Percentiles rank a stretch among this genome's conserved stretches.
These are phyloP conservation scores for Magnolia kwangsiensis DNA, from an alignment of 164 flowering plant species.

Conservation along the genomic window DNA sequence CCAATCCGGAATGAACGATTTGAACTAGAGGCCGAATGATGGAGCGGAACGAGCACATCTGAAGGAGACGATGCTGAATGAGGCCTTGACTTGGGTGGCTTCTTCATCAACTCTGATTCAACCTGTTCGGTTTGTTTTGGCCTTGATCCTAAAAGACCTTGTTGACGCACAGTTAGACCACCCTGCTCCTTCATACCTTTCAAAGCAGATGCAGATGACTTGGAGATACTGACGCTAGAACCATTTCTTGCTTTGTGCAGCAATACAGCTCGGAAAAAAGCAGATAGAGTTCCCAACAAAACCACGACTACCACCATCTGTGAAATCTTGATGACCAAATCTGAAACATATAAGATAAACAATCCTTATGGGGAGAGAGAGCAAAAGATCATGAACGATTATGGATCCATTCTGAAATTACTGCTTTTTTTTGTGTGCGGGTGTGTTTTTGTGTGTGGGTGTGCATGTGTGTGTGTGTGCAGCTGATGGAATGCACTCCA, in stretches of 20 bases:
- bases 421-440: too few relatives aligned
- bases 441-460: too few relatives aligned
- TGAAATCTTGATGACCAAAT: conserved; percentile 35
- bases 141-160: conserved; percentile 64
- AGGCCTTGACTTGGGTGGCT: conserved; percentile 62
- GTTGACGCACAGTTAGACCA: conserved; percentile 56
- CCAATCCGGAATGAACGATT: conserved; percentile 33
- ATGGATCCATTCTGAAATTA: not conserved
- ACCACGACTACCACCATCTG: conserved; percentile 38
- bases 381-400: not conserved
- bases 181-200: conserved; percentile 34
- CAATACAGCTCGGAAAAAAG: conserved; percentile 50
- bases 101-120: conserved; percentile 43
- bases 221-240: conserved; percentile 11
- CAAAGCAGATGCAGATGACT: conserved; percentile 32
- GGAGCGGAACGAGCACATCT: conserved; percentile 71
- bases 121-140: conserved; percentile 33
- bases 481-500: too few relatives aligned
- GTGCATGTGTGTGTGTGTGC: too few relatives aligned
- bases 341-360: conserved; percentile 35
- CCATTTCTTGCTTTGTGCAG: conserved; percentile 35
- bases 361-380: too few relatives aligned
- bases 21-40: conserved; percentile 45
- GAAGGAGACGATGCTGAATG: conserved; percentile 36
- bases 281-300: conserved; percentile 55